Evolutionary conservation across 2,329 filamentous ascomycete genomes (phyloP), one percentile per base, ranked within the genome.

Genomic region (Pseudogymnoascus sp.): DNA sequence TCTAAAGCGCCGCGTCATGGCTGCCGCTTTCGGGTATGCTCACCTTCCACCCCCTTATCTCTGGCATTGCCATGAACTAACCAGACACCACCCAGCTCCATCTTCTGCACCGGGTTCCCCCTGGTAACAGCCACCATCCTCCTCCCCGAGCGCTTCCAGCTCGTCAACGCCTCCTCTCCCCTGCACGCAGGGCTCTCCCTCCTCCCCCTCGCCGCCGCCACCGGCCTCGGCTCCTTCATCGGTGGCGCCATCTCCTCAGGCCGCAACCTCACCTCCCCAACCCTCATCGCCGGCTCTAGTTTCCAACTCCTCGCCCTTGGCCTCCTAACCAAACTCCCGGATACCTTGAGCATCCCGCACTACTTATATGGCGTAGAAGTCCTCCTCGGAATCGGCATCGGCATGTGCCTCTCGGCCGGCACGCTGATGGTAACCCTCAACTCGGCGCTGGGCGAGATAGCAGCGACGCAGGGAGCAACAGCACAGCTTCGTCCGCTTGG

Each of bases 401-500:
- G 63, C 16, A 42, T 64, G 28, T 60, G 45, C 4, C 25, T 64
- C 12, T 58, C 63, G 1, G 62, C 61, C 3, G 61, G 38, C n/a
- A 61, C 55, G 11, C 62, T 64, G 6, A 58, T 60, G 23, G 49
- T 55, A 1, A 55, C 49, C 1, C 49, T 55, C 3, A 55, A 55
- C 28, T 55, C 49, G 3, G 5, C 19, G 16, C 28, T 19, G 1
- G 49, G 49, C 28, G 49, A 55, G 28, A 3, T 36, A 59, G 84
- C 84, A 0, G 80, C 83, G 1, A 83, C 82, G 0, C 83, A 86
- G 66, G 84, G 84, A 0, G 79, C 83, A 4, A 77, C 86, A 8
- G 82, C 84, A 1, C 84, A 87, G 70, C 79, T 81, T 1, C 79
- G 84, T 12, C 81, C 86, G 0, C 73, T 87, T 2, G 84, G 84